Evolutionary conservation across 352 stramenopile species (phyloP).

Genomic region (Pythium sukuiense): DNA sequence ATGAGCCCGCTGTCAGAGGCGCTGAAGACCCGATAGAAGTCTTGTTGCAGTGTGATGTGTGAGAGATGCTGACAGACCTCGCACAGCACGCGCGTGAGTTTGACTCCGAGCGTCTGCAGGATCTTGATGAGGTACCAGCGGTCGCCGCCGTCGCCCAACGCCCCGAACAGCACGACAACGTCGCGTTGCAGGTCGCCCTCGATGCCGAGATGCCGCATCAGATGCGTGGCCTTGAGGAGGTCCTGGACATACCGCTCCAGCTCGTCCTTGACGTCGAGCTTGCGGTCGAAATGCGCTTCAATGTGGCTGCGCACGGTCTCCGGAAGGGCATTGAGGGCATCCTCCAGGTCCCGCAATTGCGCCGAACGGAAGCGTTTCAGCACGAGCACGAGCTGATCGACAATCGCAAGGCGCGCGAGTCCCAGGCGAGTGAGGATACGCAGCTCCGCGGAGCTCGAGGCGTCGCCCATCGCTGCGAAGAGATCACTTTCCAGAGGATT

Average conservation of each 20-base stretch:
- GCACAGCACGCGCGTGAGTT: slow-evolving; percentile 39
- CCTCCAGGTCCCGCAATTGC: slow-evolving; percentile 41
- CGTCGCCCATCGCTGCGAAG: not conserved
- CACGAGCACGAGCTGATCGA: slow-evolving; percentile 38
- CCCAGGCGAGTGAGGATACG: slow-evolving; percentile 45
- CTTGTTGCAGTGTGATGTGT: slow-evolving; percentile 46
- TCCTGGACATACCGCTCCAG: slow-evolving; percentile 61
- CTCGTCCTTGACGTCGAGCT: slow-evolving; percentile 58
- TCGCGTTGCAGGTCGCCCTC: slow-evolving; percentile 23
- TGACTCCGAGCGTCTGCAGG: slow-evolving; percentile 48
- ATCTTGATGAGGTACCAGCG: slow-evolving; percentile 50
- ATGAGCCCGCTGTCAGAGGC: slow-evolving; percentile 27
- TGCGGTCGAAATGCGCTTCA: slow-evolving; percentile 47
- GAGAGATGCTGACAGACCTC: slow-evolving; percentile 36
- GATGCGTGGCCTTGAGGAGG: slow-evolving; percentile 56
- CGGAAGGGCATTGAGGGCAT: slow-evolving; percentile 26
- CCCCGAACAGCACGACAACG: slow-evolving; percentile 46
- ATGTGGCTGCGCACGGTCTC: slow-evolving; percentile 32
- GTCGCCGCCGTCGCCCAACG: slow-evolving; percentile 42
- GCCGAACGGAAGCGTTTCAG: slow-evolving; percentile 43
- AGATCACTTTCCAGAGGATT: not conserved
- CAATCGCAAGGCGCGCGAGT: slow-evolving; percentile 35
- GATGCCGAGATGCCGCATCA: slow-evolving; percentile 41
- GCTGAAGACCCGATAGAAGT: slow-evolving; percentile 55
- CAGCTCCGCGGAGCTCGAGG: slow-evolving; percentile 3